Evolutionary conservation across 2,329 filamentous ascomycete species (phyloP).

Genomic region (Thelonectria olida): DNA sequence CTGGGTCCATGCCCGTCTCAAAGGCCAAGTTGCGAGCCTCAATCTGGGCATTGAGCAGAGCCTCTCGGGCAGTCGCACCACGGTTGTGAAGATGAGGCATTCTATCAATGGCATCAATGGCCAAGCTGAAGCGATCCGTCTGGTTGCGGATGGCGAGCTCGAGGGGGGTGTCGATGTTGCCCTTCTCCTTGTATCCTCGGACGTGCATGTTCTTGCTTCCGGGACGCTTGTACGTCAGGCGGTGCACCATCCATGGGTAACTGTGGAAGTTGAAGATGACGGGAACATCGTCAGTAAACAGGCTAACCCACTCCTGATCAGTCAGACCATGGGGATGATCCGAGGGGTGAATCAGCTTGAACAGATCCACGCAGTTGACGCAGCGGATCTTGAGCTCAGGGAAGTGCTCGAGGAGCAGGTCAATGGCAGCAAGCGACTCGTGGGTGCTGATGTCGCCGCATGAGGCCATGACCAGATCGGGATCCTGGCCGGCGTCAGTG

Average conservation of each 20-base stretch:
- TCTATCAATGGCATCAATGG: conserved; percentile 79
- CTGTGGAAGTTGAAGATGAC: conserved; percentile 88
- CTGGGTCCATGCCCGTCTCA: conserved; percentile 75
- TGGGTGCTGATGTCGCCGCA: conserved; percentile 80
- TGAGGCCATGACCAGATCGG: conserved; percentile 79
- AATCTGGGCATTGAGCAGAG: conserved; percentile 71
- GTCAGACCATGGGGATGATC: conserved; percentile 80
- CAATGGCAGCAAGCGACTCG: conserved; percentile 78
- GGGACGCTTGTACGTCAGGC: conserved; percentile 78
- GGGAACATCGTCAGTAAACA: conserved; percentile 78
- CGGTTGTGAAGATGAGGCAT: conserved; percentile 71
- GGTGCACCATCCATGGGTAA: conserved; percentile 83
- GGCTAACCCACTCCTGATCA: conserved; percentile 70
- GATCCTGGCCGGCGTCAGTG: conserved; percentile 74
- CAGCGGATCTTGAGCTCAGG: conserved; percentile 79
- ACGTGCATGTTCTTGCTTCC: conserved; percentile 76
- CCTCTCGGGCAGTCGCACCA: conserved; percentile 69
- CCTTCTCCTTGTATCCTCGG: conserved; percentile 84
- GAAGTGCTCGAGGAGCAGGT: conserved; percentile 75
- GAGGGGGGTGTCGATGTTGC: conserved; percentile 83
- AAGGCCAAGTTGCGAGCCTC: conserved; percentile 71
- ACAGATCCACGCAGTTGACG: conserved; percentile 83
- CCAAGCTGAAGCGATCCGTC: conserved; percentile 79
- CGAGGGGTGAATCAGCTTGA: conserved; percentile 76
- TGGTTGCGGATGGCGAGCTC: conserved; percentile 82